Base-by-base conservation (phyloP, 1,284 basidiomycete species). In the Boletellus sp. region DNA sequence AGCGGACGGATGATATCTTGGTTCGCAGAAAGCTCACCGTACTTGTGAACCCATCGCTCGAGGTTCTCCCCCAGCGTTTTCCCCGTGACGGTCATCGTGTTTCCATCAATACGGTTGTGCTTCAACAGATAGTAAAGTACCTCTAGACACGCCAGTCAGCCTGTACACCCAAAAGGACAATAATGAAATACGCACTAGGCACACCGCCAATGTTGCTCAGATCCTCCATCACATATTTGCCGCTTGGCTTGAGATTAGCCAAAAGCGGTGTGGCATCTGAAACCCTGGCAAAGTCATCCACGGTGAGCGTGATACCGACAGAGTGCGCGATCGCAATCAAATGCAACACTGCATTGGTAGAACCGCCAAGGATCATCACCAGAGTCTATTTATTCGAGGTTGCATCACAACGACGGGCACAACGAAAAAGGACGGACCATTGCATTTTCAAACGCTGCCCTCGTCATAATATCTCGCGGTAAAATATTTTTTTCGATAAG, bases 381-480 rank as follows among this genome's bases (percentile, higher is more conserved):
- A 97, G 70, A 22, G 88, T 88, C 91, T 91, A 26, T 42, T 41
- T 46, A 32, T 49, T 53, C 43, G 27, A 52, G 38, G 42, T 52
- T 44, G 35, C 34, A 36, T 43, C 43, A 26, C 41, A 30, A 29
- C 47, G 38, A 54, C 34, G 40, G 35, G 35, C 23, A 19, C 42
- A 8, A 41, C 52, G 32, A 48, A 45, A n/a, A 39, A 41, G 20
- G 41, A 55, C 73, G 43, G 52, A 89, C 93, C 81, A 98, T 93
- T 16, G 94, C 94, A 68, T 97, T 97, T 72, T 98, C 94, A 59
- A 98, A 97, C 4, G 94, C 94, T 16, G 84, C 78, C 22, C 87
- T 82, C 17, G 94, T 97, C 93, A 98, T 97, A 68, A 98, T 97
- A 64, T 98, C 88, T 41, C 90, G 73, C 13, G 95, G 95, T 44